Evolutionary conservation across 1,139 yeast species (phyloP), one percentile per base, ranked within the genome.

Genomic region (Tardiomyces depauwii): DNA sequence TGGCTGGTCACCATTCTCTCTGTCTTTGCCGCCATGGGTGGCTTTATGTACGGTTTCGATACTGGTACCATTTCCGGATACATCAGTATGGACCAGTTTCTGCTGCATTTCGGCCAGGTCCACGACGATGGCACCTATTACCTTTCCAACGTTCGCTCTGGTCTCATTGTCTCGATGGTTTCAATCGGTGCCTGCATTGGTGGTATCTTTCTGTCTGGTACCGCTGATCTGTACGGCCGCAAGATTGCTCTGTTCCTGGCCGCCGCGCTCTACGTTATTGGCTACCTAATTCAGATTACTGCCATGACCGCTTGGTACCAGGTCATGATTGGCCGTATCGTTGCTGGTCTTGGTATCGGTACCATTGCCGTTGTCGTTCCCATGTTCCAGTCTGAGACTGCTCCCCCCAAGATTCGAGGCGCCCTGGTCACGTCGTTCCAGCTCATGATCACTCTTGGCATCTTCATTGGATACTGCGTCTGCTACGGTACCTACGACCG

Each of bases 31-130:
- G 48, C 55, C 43, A 45, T 57, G 33, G 50, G 56, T 10, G 50
- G 55, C n/a, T 53, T 55, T 42, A 48, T 50, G 44, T 49, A 53
- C 41, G 74, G 74, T 13, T 70, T 68, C 51, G 74, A 71, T 43
- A 65, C 68, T 23, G 75, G 73, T 4, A 68, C 69, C 47, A 67
- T 71, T 39, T 74, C 74, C 38, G 94, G 94, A 58, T 80, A 83
- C 56, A 74, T 82, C 59, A 80, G 79, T 57, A 81, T 82, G 85
- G 66, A 75, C 3, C 79, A 78, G 55, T 87, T 80, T 61, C 67
- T 65, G 45, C 58, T 62, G 39, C 69, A 76, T 53, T 83, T 81
- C 54, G 79, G 79, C 38, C 48, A 47, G 30, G 40, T 36, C 14
- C 50, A 54, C 19, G 54, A 46, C 7, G 47, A 49, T 19, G 60